Percentiles rank a stretch among this genome's conserved stretches.
Conservation (phyloP, 202 grass and related monocot genomes). For the Schoenoplectus tabernaemontani region DNA sequence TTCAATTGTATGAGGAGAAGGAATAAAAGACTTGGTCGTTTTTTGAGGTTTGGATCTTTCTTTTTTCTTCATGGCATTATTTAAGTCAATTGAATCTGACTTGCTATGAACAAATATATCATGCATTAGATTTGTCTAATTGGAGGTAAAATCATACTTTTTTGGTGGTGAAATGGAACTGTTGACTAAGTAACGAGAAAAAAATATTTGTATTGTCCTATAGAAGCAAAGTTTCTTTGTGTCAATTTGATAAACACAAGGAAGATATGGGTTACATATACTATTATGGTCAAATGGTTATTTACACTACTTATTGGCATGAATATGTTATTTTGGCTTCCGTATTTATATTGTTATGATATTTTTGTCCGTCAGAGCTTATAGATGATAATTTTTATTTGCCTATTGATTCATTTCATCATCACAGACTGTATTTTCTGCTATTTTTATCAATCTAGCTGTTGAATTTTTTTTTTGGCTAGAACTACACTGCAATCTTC, state of each 20-base stretch:
- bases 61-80: neutral
- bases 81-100: neutral
- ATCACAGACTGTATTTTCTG: conserved; percentile 88
- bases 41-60: conserved; percentile 42
- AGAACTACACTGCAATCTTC: conserved; percentile 89
- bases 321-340: conserved; percentile 36
- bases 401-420: conserved; percentile 22
- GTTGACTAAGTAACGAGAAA: neutral
- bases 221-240: neutral
- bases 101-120: neutral
- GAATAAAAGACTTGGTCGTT: too few relatives aligned
- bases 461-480: conserved; percentile 98
- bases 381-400: neutral
- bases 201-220: neutral
- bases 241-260: conserved; percentile 39
- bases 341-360: neutral
- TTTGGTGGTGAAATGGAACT: neutral
- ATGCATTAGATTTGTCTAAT: neutral
- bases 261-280: conserved; percentile 92
- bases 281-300: conserved; percentile 83
- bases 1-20: too few relatives aligned
- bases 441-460: conserved; percentile 96
- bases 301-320: conserved; percentile 84
- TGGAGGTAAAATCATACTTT: neutral
- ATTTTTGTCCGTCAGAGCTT: neutral